Base-by-base conservation (phyloP, 1,284 basidiomycete species). In the Tylopilus orsonianus region DNA sequence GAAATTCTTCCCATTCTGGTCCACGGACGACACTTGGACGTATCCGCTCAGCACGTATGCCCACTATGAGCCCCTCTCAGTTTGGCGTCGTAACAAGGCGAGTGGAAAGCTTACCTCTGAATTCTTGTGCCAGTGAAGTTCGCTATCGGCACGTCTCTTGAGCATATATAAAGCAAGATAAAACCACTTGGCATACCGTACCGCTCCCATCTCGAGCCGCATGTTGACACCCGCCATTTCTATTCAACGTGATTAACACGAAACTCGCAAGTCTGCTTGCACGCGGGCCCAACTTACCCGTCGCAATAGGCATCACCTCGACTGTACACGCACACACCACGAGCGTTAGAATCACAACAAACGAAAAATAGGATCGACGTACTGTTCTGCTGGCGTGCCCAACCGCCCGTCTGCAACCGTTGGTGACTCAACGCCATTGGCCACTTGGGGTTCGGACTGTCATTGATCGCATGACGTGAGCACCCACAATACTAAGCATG, bases 31-130 rank as follows among this genome's bases (percentile, higher is more conserved):
- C 32, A 90, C 69, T 65, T 85, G 81, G 2, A 79, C 79, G 8
- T 71, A 70, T 23, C 86, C 85, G 60, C 76, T 80, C 36, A 87
- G 58, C 16, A 87, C 74, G 52, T 85, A 87, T 1, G 80, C 80
- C 85, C 83, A 87, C 78, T 60, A 12, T 5, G 27, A 26, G n/a
- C 16, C 2, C 4, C 24, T 54, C 24, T 54, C 20, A 7, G 19
- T 20, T 29, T n/a, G 8, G 18, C 6, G 6, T 24, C 16, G 24
- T 44, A 10, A 27, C 26, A 27, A 10, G 26, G 10, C 26, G 26
- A 6, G 10, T 27, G 10, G 7, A 27, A 27, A 27, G 26, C 10
- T 27, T 27, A 27, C 26, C 10, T 27, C 26, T 5, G 26, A 27
- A 6, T 5, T 27, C 26, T 27, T 27, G 26, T 27, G 26, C 26